A percentile compares a stretch with the other conserved stretches of the same genome.
phyloP scores from a whole-genome alignment of 2,329 filamentous ascomycete species.

The Scortechinia acanthostroma region DNA sequence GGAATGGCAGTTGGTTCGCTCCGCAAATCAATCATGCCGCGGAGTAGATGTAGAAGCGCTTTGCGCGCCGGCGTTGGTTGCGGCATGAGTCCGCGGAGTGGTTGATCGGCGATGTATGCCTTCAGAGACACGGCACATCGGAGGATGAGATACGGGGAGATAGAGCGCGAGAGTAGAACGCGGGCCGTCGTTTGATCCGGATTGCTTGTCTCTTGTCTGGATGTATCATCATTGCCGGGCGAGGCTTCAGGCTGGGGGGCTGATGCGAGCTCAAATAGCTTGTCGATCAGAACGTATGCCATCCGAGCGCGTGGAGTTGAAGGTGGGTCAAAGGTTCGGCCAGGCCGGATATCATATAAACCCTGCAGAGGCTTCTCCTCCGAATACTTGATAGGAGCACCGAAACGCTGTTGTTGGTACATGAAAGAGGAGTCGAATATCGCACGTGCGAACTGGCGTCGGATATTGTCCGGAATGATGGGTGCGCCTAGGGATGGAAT shows the following conservation, averaged over 20 bases:
- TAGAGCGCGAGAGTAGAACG: conserved; percentile 64
- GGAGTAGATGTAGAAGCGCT: conserved; percentile 70
- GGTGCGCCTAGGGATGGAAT: conserved; percentile 66
- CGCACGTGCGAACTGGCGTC: conserved; percentile 64
- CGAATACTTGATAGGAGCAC: conserved; percentile 46
- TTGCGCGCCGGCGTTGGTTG: conserved; percentile 75
- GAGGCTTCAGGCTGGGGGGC: conserved; percentile 30
- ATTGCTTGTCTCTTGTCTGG: conserved; percentile 7
- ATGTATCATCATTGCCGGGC: conserved; percentile 10
- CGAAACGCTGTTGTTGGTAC: conserved; percentile 49
- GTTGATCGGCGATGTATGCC: conserved; percentile 83
- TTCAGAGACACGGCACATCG: conserved; percentile 76
- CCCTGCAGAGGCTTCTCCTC: conserved; percentile 42
- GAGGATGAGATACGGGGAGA: conserved; percentile 75
- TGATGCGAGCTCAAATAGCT: conserved; percentile 66
- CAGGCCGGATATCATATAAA: conserved; percentile 60
- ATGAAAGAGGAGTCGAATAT: conserved; percentile 80
- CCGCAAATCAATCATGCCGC: conserved; percentile 55
- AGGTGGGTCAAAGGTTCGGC: conserved; percentile 63
- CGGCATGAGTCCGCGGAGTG: conserved; percentile 80
- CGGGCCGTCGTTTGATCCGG: conserved; percentile 23
- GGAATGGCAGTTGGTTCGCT: conserved; percentile 69
- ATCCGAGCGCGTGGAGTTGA: conserved; percentile 64
- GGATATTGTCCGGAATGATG: conserved; percentile 57
- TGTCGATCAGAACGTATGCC: conserved; percentile 73